These are phyloP conservation scores for Phialocephala sp. DNA, from an alignment of 2,329 filamentous ascomycete species.

Conservation along the genomic window DNA sequence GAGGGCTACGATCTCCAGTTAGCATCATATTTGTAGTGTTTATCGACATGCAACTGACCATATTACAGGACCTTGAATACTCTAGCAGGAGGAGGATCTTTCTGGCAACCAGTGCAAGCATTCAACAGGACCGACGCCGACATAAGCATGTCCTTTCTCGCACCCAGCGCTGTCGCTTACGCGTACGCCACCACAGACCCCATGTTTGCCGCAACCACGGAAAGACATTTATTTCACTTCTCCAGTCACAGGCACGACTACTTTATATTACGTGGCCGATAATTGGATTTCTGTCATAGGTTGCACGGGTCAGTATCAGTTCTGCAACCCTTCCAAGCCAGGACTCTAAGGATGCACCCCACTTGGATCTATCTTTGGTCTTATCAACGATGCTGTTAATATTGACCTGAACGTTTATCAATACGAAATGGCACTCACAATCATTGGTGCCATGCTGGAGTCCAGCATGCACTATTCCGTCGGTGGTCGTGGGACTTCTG, in stretches of 20 bases:
- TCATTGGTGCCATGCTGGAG: conserved; percentile 12
- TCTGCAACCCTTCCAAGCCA: conserved; percentile 42
- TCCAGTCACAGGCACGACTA: background rate
- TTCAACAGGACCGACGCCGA: conserved; percentile 43
- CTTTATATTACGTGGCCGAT: conserved; percentile 33
- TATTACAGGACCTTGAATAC: conserved; percentile 4
- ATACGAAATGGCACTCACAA: conserved; percentile 12
- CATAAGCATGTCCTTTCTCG: conserved; percentile 42
- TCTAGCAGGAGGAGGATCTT: background rate
- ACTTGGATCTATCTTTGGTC: conserved; percentile 30
- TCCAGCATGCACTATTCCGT: conserved; percentile 19
- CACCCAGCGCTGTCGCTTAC: conserved; percentile 39
- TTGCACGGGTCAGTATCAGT: conserved; percentile 45
- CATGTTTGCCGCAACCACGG: conserved; percentile 20
- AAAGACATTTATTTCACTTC: background rate
- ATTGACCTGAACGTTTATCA: conserved; percentile 20
- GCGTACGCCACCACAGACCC: conserved; percentile 39
- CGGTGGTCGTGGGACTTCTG: conserved; percentile 23
- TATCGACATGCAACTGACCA: background rate
- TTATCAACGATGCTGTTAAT: background rate
- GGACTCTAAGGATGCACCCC: conserved; percentile 14
- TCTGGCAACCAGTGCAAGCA: conserved; percentile 39
- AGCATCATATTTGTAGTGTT: background rate
- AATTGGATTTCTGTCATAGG: conserved; percentile 37
- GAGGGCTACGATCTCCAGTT: conserved; percentile 20